A percentile compares a stretch with the other conserved stretches of the same genome.
phyloP scores from a whole-genome alignment of 768 basidiomycete genomes.

The Agrocybe pediades region DNA sequence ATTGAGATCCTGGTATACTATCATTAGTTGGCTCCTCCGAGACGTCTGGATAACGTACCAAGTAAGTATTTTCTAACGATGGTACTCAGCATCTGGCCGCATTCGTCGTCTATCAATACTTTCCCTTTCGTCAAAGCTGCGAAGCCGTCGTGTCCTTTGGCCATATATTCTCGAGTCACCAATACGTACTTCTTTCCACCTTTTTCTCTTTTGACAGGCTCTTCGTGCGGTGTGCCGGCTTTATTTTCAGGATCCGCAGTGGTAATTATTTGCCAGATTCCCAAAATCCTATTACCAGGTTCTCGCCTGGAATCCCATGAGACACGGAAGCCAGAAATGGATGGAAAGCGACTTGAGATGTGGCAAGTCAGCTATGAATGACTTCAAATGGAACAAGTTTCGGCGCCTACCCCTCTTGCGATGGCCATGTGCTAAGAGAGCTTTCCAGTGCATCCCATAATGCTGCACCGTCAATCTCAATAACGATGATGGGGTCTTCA shows the following conservation, averaged over 20 bases:
- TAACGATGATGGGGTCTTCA: slow-evolving; percentile 79
- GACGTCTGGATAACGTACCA: slow-evolving; percentile 43
- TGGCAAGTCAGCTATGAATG: not conserved
- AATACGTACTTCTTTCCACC: slow-evolving; percentile 70
- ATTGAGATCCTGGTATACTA: slow-evolving; percentile 60
- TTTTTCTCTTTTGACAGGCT: slow-evolving; percentile 53
- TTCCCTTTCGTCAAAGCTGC: slow-evolving; percentile 60
- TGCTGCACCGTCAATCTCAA: slow-evolving; percentile 76
- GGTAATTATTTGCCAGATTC: slow-evolving; percentile 62
- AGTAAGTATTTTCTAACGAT: slow-evolving; percentile 85
- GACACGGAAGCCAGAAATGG: slow-evolving; percentile 82
- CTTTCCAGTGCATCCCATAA: slow-evolving; percentile 83
- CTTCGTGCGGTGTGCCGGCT: slow-evolving; percentile 40
- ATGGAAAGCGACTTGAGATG: slow-evolving; percentile 74
- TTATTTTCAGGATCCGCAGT: slow-evolving; percentile 25
- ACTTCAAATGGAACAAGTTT: not conserved
- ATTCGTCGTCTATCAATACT: slow-evolving; percentile 82
- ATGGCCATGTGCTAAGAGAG: slow-evolving; percentile 76
- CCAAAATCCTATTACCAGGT: slow-evolving; percentile 72
- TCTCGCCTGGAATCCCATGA: slow-evolving; percentile 82
- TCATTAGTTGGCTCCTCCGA: not conserved
- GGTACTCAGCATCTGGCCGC: slow-evolving; percentile 73
- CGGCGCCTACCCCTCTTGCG: slow-evolving; percentile 82
- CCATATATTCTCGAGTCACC: slow-evolving; percentile 88
- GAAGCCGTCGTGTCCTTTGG: slow-evolving; percentile 84